These are phyloP conservation scores for Saccharum hybrid DNA, from an alignment of 202 grass and related monocot genomes.

Conservation along the genomic window DNA sequence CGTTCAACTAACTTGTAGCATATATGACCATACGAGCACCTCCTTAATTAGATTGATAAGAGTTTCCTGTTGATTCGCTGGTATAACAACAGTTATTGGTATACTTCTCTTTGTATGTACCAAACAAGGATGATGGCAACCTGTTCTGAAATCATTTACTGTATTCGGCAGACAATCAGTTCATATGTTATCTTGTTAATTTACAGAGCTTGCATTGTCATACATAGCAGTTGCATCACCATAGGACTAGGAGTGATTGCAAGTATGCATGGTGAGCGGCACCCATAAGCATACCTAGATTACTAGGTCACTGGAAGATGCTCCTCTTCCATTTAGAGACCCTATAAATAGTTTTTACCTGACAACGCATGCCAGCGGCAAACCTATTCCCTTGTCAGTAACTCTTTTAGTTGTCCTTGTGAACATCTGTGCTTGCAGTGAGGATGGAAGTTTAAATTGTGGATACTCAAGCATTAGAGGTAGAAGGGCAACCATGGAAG, in stretches of 20 bases:
- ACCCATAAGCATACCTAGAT: not conserved
- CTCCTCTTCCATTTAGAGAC: not conserved
- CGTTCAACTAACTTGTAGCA: not conserved
- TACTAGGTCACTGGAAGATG: not conserved
- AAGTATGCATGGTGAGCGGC: not conserved
- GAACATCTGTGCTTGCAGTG: conserved; percentile 57
- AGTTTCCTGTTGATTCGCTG: not conserved
- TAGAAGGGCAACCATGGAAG: conserved; percentile 83
- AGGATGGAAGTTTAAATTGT: conserved; percentile 74
- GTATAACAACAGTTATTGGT: not conserved
- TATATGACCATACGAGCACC: not conserved
- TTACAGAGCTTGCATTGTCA: not conserved
- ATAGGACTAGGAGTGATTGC: not conserved
- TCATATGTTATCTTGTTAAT: not conserved
- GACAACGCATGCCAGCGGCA: not conserved
- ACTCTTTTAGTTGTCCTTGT: conserved; percentile 29
- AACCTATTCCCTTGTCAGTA: conserved; percentile 16
- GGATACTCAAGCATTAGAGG: conserved; percentile 86
- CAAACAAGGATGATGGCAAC: not conserved
- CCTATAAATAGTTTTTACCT: conserved; percentile 34
- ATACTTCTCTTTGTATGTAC: not conserved
- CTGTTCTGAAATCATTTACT: not conserved
- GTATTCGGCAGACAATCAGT: not conserved
- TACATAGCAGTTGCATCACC: conserved; percentile 4
- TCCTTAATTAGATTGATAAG: not conserved